Percentiles rank a stretch among this genome's conserved stretches.
phyloP scores from a whole-genome alignment of 2,329 filamentous ascomycete species.

The Ustulina deusta region DNA sequence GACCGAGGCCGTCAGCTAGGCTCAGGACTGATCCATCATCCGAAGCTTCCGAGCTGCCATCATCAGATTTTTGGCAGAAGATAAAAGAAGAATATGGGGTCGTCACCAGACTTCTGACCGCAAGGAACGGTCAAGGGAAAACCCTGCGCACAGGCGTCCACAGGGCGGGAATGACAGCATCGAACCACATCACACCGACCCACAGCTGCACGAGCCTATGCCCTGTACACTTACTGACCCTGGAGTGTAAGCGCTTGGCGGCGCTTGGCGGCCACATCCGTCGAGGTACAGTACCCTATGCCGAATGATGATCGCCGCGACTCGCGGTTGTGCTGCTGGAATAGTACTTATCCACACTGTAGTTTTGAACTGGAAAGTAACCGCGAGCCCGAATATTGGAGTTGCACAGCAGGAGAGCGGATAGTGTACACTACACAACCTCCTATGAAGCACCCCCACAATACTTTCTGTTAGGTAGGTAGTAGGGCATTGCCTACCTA shows the following conservation, averaged over 20 bases:
- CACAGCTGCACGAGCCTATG: conserved; percentile 6
- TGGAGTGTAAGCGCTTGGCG: conserved; percentile 26
- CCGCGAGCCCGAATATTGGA: too few relatives aligned
- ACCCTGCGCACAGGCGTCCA: conserved; percentile 12
- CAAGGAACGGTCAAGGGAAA: neutral
- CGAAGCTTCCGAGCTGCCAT: conserved; percentile 29
- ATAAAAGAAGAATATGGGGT: conserved; percentile 23
- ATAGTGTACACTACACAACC: too few relatives aligned
- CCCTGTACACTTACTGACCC: neutral
- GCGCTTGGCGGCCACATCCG: conserved; percentile 36
- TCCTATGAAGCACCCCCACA: too few relatives aligned
- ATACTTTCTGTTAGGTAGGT: too few relatives aligned
- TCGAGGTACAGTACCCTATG: neutral
- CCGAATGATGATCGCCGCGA: conserved; percentile 26
- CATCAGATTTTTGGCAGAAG: conserved; percentile 18
- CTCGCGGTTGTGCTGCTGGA: conserved; percentile 1
- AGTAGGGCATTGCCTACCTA: too few relatives aligned
- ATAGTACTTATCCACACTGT: neutral
- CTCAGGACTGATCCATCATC: conserved; percentile 17
- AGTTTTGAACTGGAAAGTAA: too few relatives aligned
- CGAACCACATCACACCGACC: conserved; percentile 38
- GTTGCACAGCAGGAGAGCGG: too few relatives aligned
- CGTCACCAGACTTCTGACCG: conserved; percentile 28
- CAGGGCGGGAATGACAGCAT: conserved; percentile 39
- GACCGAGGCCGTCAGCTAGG: conserved; percentile 2